Conservation (phyloP, 2,329 filamentous ascomycete species). For the Coniochaeta pulveracea region DNA sequence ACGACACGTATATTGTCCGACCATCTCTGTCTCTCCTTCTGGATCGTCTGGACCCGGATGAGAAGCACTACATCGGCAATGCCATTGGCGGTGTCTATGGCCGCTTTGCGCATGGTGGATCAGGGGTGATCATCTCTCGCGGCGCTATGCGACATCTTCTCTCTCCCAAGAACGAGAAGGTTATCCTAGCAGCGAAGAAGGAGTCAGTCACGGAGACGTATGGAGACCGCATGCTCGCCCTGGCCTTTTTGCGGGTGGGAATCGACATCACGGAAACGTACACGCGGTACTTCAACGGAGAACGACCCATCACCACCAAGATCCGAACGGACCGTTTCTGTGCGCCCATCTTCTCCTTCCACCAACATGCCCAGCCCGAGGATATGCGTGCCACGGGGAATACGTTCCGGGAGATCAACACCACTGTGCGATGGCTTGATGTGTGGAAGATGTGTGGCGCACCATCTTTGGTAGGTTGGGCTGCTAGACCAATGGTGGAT, state of each 20-base stretch:
- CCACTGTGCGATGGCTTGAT: constrained; percentile 34
- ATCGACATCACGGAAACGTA: constrained; percentile 42
- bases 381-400: constrained; percentile 31
- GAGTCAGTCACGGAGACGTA: constrained; percentile 38
- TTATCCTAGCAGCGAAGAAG: constrained; percentile 31
- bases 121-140: constrained; percentile 39
- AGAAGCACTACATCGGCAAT: constrained; percentile 42
- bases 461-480: constrained; percentile 24
- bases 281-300: constrained; percentile 41
- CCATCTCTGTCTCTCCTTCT: constrained; percentile 35
- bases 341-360: constrained; percentile 38
- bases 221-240: constrained; percentile 42
- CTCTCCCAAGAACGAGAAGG: constrained; percentile 21
- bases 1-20: constrained; percentile 43
- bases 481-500: constrained; percentile 21
- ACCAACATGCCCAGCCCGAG: constrained; percentile 31
- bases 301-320: constrained; percentile 32
- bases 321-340: constrained; percentile 37
- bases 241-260: constrained; percentile 37
- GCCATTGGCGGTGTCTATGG: constrained; percentile 43
- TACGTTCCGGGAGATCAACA: constrained; percentile 21
- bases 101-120: constrained; percentile 46
- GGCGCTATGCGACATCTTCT: constrained; percentile 36
- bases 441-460: constrained; percentile 35
- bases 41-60: constrained; percentile 32